Evolutionary conservation across 192 early-diverging fungal genomes (phyloP), one percentile per base, ranked within the genome.

Genomic region (Entomortierella chlamydospora): DNA sequence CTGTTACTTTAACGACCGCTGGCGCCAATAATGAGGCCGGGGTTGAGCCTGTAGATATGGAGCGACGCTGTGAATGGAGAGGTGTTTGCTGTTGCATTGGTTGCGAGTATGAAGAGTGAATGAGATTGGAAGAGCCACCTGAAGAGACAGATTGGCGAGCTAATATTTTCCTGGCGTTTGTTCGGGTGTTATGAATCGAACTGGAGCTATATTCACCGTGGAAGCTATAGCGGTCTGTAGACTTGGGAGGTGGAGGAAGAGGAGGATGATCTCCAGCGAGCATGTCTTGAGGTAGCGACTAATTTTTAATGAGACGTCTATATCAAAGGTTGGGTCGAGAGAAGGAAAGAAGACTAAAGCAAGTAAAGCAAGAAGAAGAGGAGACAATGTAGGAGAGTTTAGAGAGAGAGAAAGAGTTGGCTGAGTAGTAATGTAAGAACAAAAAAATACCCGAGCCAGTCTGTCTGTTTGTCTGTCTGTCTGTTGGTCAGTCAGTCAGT

Each of bases 141-240:
- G 51, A 1, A 18, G 59, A 33, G 18, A 51, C 63, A 4, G 41
- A 61, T 12, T 66, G 72, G 11, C 64, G 72, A 4, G 64, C 61
- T 9, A 33, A 39, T 61, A 64, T 23, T 42, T 62, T 61, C 25
- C 50, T 29, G 0, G 59, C 33, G 15, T 41, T 71, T 47, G 20
- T 22, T 12, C 20, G 39, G 58, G 26, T 29, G 25, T 52, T 41
- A 31, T 39, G 22, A 23, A 15, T 37, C 8, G 50, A 31, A 52
- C 41, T 37, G 39, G 50, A 22, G 33, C 61, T 64, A 22, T 59
- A 56, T 22, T 74, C 72, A 15, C 59, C 70, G 56, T 74, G 72
- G 52, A 61, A 67, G 51, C 72, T 74, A 20, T 61, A 23, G 22
- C 72, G 63, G 25, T 37, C 12, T 12, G 23, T 65, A 17, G 64